Evolutionary conservation across 345 rosid species (phyloP), one percentile per base, ranked within the genome.

Genomic region (Rhodamnia argentea): DNA sequence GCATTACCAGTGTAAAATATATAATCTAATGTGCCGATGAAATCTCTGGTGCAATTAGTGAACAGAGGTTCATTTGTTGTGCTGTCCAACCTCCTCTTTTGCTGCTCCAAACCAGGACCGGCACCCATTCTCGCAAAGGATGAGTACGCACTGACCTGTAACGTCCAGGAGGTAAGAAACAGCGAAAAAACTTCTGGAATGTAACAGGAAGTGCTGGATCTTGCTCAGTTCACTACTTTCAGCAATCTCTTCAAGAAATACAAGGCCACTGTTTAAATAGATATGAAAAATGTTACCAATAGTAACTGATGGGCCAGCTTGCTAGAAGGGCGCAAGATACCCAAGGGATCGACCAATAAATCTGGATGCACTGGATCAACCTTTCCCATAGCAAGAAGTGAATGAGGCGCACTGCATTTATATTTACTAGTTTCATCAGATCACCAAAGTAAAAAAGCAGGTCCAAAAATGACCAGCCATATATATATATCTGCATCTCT

Each of bases 121-220:
- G 88, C 92, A 47, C 94, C 96, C 84, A 89, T 85, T 90, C 98
- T 96, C 32, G 93, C 96, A 87, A 97, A 95, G 44, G 98, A 91
- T 51, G 99, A 97, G 88, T 97, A 97, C n/a, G 99, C 99, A 90
- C 99, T 97, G 85, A 97, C 99, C 99, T 97, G 98, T 85, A 90
- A 82, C 70, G 85, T 57, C 47, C 82, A 82, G 32, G 13, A 50
- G 26, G 83, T 89, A 86, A 90, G 29, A 78, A 86, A 74, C 84
- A 91, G 40, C 27, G 81, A 50, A 53, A 86, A 37, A 20, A 70
- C 82, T 58, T 58, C 58, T 70, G 24, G 84, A 37, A 82, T 59
- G 18, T 12, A 57, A 23, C 26, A 16, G 81, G 10, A 37, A 9
- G 81, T 37, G 81, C 26, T 70, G 37, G 81, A 70, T 70, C 24